Conservation (phyloP, 306 rosid species). For the Pterocarpus santalinus region DNA sequence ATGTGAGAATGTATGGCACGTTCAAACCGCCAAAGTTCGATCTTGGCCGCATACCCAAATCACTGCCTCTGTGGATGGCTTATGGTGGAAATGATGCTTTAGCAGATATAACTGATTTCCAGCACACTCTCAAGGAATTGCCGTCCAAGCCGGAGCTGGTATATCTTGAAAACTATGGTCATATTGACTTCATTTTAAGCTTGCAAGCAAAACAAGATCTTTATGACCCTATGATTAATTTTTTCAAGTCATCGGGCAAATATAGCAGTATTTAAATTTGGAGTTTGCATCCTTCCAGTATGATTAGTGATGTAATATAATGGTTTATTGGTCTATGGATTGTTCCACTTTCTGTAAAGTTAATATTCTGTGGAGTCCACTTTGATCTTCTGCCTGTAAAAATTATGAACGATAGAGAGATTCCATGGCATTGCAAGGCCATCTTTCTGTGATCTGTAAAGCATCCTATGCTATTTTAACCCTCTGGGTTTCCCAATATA, state of each 20-base stretch:
- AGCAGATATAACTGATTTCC: conserved; percentile 73
- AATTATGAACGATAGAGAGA: conserved; percentile 7
- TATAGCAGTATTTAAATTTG: conserved; percentile 50
- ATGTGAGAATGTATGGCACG: conserved; percentile 70
- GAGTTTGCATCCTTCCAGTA: conserved; percentile 29
- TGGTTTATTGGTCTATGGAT: conserved; percentile 47
- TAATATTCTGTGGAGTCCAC: background rate
- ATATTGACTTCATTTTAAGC: conserved; percentile 85
- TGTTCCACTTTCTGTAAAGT: conserved; percentile 35
- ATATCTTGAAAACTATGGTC: conserved; percentile 87
- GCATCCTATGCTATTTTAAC: background rate
- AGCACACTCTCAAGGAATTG: conserved; percentile 73
- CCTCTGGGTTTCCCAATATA: background rate
- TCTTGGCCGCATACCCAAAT: conserved; percentile 75
- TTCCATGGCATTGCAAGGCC: conserved; percentile 13
- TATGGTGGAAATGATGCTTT: conserved; percentile 88
- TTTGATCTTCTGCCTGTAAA: conserved; percentile 29
- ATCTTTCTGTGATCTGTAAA: conserved; percentile 15
- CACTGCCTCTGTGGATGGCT: conserved; percentile 93
- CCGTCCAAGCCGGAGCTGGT: conserved; percentile 75
- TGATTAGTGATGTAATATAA: conserved; percentile 45
- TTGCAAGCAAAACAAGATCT: conserved; percentile 76
- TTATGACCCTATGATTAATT: conserved; percentile 70
- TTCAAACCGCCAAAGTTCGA: conserved; percentile 79
- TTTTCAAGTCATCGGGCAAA: conserved; percentile 57